Evolutionary conservation across 2,329 filamentous ascomycete species (phyloP).

Genomic region (Cladophialophora psammophila): DNA sequence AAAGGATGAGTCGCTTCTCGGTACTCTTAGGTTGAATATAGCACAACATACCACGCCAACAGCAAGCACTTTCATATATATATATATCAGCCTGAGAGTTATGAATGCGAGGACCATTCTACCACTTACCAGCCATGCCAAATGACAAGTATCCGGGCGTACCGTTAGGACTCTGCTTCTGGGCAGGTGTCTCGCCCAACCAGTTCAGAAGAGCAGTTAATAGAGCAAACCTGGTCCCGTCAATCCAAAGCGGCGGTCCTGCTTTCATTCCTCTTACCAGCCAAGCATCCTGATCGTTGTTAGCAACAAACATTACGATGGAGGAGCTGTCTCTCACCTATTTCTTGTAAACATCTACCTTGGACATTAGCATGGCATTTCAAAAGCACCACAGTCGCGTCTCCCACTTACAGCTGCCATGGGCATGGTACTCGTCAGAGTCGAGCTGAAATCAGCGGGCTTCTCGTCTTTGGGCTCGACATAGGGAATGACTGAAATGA

Average conservation of each 20-base stretch:
- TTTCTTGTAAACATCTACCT: constrained; percentile 85
- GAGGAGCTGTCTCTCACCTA: constrained; percentile 62
- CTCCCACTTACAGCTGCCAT: constrained; percentile 77
- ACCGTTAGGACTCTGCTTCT: constrained; percentile 62
- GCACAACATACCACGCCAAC: constrained; percentile 57
- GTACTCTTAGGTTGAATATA: background rate
- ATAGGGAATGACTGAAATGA: constrained; percentile 79
- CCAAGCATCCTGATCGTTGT: constrained; percentile 63
- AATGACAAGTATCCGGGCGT: constrained; percentile 79
- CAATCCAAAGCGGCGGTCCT: background rate
- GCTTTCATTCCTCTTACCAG: constrained; percentile 56
- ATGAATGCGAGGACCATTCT: constrained; percentile 10
- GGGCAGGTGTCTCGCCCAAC: constrained; percentile 57
- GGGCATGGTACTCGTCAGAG: constrained; percentile 79
- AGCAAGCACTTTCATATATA: constrained; percentile 61
- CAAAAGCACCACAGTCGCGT: background rate
- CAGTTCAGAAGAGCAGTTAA: constrained; percentile 58
- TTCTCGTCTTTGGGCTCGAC: constrained; percentile 74
- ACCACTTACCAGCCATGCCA: constrained; percentile 74
- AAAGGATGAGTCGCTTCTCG: background rate
- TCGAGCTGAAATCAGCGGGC: constrained; percentile 71
- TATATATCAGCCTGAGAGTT: constrained; percentile 19
- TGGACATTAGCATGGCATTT: constrained; percentile 22
- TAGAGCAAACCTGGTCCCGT: constrained; percentile 52
- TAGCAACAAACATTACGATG: constrained; percentile 30